Conservation (phyloP, 306 rosid genomes). For the Betula pendula region DNA sequence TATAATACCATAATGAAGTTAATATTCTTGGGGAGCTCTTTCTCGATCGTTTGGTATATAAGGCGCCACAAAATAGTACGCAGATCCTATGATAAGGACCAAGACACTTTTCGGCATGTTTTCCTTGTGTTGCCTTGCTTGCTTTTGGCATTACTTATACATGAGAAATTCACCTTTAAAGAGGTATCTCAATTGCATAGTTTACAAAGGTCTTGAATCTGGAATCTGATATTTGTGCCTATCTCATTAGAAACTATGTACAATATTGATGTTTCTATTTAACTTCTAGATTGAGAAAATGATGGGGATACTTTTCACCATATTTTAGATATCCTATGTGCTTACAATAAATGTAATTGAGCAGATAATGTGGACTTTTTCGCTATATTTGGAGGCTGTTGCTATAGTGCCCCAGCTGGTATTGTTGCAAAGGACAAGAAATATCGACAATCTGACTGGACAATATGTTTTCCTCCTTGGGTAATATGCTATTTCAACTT, state of each 20-base stretch:
- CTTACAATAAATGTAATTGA: slow-evolving; percentile 1
- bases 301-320: not conserved
- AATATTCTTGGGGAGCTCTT: slow-evolving; percentile 49
- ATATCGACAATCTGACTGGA: slow-evolving; percentile 60
- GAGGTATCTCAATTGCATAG: slow-evolving; percentile 37
- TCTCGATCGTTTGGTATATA: slow-evolving; percentile 59
- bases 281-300: not conserved
- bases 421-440: slow-evolving; percentile 54
- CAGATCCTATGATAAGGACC: slow-evolving; percentile 54
- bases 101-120: slow-evolving; percentile 49
- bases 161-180: slow-evolving; percentile 42
- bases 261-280: not conserved
- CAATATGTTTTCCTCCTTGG: slow-evolving; percentile 61
- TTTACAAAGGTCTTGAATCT: not conserved
- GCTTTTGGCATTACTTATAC: slow-evolving; percentile 41
- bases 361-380: slow-evolving; percentile 59
- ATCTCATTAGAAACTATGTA: not conserved
- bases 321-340: not conserved
- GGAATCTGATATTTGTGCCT: not conserved
- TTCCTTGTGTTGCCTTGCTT: slow-evolving; percentile 48
- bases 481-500: slow-evolving; percentile 27
- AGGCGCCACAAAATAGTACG: slow-evolving; percentile 46
- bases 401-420: slow-evolving; percentile 61
- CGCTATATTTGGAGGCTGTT: slow-evolving; percentile 54
- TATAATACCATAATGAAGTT: slow-evolving; percentile 53